Conservation (phyloP, 306 rosid genomes). For the Vigna trinervia region DNA sequence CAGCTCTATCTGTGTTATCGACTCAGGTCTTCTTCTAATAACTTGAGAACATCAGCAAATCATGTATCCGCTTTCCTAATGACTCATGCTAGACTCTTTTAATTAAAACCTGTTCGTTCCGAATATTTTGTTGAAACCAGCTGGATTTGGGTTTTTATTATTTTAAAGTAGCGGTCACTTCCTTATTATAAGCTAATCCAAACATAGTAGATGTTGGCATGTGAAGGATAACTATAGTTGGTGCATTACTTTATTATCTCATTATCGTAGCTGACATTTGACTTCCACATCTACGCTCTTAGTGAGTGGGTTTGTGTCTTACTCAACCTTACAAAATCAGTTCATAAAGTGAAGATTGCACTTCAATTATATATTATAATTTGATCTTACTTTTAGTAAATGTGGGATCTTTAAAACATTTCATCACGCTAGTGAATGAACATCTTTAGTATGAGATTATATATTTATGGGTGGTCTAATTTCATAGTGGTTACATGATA, state of each 20-base stretch:
- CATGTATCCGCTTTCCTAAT: conserved; percentile 20
- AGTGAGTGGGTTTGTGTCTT: too few species aligned
- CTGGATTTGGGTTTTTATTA: conserved; percentile 1
- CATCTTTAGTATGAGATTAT: too few species aligned
- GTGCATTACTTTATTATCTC: background rate
- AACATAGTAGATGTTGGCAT: background rate
- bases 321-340: too few species aligned
- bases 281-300: background rate
- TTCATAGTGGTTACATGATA: too few species aligned
- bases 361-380: too few species aligned
- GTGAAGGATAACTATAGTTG: background rate
- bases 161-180: background rate
- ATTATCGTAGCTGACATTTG: background rate
- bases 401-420: too few species aligned
- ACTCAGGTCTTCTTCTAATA: conserved; percentile 73
- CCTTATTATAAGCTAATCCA: background rate
- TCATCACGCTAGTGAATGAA: too few species aligned
- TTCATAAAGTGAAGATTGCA: too few species aligned
- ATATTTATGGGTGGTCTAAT: too few species aligned
- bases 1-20: conserved; percentile 85
- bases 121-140: background rate
- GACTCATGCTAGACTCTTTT: background rate
- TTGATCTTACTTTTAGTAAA: too few species aligned
- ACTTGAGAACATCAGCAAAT: conserved; percentile 12
- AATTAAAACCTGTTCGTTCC: background rate